These are phyloP conservation scores for Aspergillus sp. DNA, from an alignment of 2,329 filamentous ascomycete species.

Conservation along the genomic window DNA sequence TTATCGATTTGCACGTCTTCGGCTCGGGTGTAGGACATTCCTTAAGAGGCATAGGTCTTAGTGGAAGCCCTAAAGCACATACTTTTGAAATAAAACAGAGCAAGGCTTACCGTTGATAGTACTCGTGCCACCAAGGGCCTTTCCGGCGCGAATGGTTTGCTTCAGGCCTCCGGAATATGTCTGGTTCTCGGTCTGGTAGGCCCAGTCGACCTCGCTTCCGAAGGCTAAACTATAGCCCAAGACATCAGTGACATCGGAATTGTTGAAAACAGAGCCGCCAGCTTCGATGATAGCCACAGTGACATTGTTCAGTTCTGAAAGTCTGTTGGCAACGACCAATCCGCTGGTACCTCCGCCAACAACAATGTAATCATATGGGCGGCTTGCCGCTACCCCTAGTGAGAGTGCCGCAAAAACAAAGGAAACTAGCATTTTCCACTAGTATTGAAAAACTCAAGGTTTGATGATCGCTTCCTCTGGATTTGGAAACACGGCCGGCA, in stretches of 20 bases:
- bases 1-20: constrained; percentile 39
- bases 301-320: constrained; percentile 31
- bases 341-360: constrained; percentile 39
- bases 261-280: constrained; percentile 30
- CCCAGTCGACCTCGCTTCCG: constrained; percentile 43
- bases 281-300: constrained; percentile 35
- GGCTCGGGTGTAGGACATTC: constrained; percentile 41
- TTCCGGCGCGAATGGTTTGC: constrained; percentile 42
- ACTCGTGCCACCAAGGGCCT: constrained; percentile 46
- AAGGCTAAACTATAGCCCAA: constrained; percentile 29
- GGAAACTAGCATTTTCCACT: not conserved
- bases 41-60: constrained; percentile 22
- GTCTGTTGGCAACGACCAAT: constrained; percentile 36
- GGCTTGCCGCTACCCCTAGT: constrained; percentile 5
- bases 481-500: not conserved
- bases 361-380: constrained; percentile 34
- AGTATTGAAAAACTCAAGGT: not conserved
- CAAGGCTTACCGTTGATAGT: constrained; percentile 41
- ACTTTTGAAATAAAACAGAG: not conserved
- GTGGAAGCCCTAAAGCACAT: too few species aligned
- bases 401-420: constrained; percentile 15
- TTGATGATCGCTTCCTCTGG: not conserved
- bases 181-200: constrained; percentile 42
- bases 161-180: constrained; percentile 36
- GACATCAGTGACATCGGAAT: constrained; percentile 28